Conservation (phyloP, 2,329 filamentous ascomycete species). For the Aspergillus novoparasiticus region DNA sequence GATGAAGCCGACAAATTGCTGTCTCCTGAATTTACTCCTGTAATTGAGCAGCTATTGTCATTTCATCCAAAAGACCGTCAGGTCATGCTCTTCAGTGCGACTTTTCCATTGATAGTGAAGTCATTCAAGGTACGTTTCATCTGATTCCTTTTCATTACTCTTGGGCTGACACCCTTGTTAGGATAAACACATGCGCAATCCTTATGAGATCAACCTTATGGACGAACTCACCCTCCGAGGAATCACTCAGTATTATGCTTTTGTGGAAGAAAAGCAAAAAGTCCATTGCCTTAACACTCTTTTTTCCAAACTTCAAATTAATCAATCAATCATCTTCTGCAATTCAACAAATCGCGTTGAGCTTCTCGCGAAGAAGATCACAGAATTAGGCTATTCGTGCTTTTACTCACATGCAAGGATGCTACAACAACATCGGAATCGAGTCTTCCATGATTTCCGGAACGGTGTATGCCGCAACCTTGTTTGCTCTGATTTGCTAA, state of each 20-base stretch:
- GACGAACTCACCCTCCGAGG: constrained; percentile 96
- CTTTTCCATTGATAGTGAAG: constrained; percentile 96
- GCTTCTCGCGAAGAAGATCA: constrained; percentile 97
- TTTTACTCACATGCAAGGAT: constrained; percentile 99
- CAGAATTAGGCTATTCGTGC: constrained; percentile 97
- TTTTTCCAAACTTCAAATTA: constrained; percentile 98
- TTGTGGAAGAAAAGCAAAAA: constrained; percentile 99
- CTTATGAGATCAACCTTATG: constrained; percentile 99
- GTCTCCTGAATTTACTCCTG: constrained; percentile 93
- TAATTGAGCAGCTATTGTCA: constrained; percentile 91
- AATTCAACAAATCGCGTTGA: constrained; percentile 99
- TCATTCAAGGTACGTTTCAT: constrained; percentile 68
- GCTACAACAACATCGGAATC: constrained; percentile 94
- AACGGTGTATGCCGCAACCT: constrained; percentile 97
- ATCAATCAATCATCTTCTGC: constrained; percentile 99
- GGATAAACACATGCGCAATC: constrained; percentile 95
- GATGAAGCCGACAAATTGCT: constrained; percentile 98
- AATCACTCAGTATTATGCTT: constrained; percentile 99
- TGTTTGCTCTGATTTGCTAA: constrained; percentile 95
- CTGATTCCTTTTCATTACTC: constrained; percentile 31
- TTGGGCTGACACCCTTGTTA: constrained; percentile 7
- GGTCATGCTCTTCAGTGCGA: constrained; percentile 99
- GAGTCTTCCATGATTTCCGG: constrained; percentile 98
- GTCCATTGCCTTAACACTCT: constrained; percentile 98
- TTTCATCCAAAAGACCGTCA: constrained; percentile 97